A percentile compares a stretch with the other conserved stretches of the same genome.
phyloP scores from a whole-genome alignment of 2,329 filamentous ascomycete species.

The Colletotrichum gigasporum region DNA sequence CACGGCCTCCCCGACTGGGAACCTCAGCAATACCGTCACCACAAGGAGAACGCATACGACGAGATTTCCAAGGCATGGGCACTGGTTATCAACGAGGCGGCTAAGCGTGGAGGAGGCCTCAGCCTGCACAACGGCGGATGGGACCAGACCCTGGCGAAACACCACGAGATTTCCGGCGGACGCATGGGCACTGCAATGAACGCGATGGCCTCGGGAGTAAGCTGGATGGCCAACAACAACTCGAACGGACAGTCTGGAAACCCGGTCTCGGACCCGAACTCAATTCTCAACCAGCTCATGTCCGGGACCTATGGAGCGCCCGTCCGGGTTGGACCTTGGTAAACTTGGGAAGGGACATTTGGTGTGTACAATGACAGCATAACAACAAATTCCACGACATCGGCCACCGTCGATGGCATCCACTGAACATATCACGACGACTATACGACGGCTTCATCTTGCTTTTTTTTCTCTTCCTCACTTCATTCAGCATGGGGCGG shows the following conservation, averaged over 20 bases:
- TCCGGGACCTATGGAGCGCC: slow-evolving; percentile 68
- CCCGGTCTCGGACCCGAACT: slow-evolving; percentile 56
- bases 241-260: slow-evolving; percentile 31
- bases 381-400: background rate
- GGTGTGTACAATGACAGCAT: background rate
- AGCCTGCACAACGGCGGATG: slow-evolving; percentile 89
- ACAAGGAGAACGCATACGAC: slow-evolving; percentile 96
- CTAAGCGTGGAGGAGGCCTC: slow-evolving; percentile 91
- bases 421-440: slow-evolving; percentile 33
- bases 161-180: slow-evolving; percentile 87
- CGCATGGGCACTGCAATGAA: slow-evolving; percentile 83
- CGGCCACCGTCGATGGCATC: slow-evolving; percentile 12
- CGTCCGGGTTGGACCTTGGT: slow-evolving; percentile 72
- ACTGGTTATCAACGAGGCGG: slow-evolving; percentile 87
- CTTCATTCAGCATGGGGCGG: slow-evolving; percentile 30
- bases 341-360: slow-evolving; percentile 35
- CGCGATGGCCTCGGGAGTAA: slow-evolving; percentile 77
- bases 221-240: slow-evolving; percentile 71
- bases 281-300: slow-evolving; percentile 70
- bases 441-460: slow-evolving; percentile 30
- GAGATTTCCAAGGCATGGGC: slow-evolving; percentile 96
- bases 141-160: slow-evolving; percentile 87
- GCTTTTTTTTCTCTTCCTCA: background rate
- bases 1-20: slow-evolving; percentile 93
- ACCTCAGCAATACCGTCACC: slow-evolving; percentile 85